Evolutionary conservation across 441 rosid genomes (phyloP).

Genomic region (Adansonia gregorii): DNA sequence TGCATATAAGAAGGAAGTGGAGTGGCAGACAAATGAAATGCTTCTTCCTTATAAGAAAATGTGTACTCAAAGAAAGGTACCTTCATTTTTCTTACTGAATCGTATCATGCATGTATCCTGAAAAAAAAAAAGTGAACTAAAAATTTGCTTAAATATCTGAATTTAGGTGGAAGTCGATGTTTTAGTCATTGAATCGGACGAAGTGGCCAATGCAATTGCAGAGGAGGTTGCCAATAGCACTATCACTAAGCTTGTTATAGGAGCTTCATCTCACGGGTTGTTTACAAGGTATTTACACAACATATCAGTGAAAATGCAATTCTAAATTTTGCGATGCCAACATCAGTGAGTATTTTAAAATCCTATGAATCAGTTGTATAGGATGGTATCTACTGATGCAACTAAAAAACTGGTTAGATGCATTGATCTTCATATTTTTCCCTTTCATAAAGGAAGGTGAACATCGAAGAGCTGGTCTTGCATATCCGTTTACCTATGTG

Average conservation of each 20-base stretch:
- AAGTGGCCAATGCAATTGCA: constrained; percentile 71
- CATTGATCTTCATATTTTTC: background rate
- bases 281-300: constrained; percentile 54
- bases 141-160: constrained; percentile 19
- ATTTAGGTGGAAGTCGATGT: constrained; percentile 66
- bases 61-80: constrained; percentile 68
- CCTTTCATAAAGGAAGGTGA: too few relatives aligned
- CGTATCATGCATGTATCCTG: constrained; percentile 3
- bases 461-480: background rate
- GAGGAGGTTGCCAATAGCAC: constrained; percentile 58
- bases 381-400: background rate
- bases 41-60: constrained; percentile 72
- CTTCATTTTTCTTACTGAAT: constrained; percentile 20
- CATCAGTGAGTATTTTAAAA: background rate
- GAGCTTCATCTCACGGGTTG: constrained; percentile 68
- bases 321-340: background rate
- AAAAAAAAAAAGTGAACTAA: constrained; percentile 1
- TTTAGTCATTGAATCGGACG: constrained; percentile 60
- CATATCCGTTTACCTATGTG: background rate
- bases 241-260: constrained; percentile 77
- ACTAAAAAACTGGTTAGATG: too few relatives aligned
- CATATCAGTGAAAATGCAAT: background rate
- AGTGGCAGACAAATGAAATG: constrained; percentile 56
- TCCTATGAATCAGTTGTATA: background rate
- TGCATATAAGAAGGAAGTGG: constrained; percentile 64